Evolutionary conservation across 1,139 yeast genomes (phyloP).

Genomic region (Scheffersomyces insectosa): DNA sequence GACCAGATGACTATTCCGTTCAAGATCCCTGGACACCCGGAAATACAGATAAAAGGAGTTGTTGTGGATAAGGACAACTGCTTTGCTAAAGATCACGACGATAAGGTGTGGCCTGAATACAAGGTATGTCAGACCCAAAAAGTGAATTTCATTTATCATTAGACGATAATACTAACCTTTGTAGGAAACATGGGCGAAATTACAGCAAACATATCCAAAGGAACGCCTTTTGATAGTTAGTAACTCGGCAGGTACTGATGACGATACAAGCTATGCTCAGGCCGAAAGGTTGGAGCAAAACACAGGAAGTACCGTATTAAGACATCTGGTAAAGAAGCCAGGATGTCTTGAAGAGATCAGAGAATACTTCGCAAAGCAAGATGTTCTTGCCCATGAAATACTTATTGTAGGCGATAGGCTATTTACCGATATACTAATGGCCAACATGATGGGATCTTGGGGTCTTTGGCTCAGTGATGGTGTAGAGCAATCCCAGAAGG

Average conservation of each 20-base stretch:
- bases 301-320: constrained; percentile 75
- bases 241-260: constrained; percentile 90
- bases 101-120: constrained; percentile 79
- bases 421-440: constrained; percentile 91
- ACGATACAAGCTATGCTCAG: constrained; percentile 60
- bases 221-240: constrained; percentile 78
- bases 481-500: constrained; percentile 54
- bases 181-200: constrained; percentile 54
- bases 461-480: constrained; percentile 86
- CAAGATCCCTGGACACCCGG: constrained; percentile 24
- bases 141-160: neutral
- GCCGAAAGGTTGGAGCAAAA: constrained; percentile 64
- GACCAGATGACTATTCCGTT: constrained; percentile 58
- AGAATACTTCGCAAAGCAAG: constrained; percentile 52
- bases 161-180: constrained; percentile 4
- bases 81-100: constrained; percentile 82
- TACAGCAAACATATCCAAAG: constrained; percentile 60
- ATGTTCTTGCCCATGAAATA: constrained; percentile 61
- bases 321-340: constrained; percentile 84
- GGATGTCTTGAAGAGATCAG: constrained; percentile 78
- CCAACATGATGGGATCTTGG: constrained; percentile 87
- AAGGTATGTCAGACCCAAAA: constrained; percentile 19
- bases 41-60: constrained; percentile 60
- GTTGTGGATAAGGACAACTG: constrained; percentile 96
- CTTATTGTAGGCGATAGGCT: constrained; percentile 89